These are phyloP conservation scores for Pichia sp. DNA, from an alignment of 1,139 yeast genomes.

Conservation along the genomic window DNA sequence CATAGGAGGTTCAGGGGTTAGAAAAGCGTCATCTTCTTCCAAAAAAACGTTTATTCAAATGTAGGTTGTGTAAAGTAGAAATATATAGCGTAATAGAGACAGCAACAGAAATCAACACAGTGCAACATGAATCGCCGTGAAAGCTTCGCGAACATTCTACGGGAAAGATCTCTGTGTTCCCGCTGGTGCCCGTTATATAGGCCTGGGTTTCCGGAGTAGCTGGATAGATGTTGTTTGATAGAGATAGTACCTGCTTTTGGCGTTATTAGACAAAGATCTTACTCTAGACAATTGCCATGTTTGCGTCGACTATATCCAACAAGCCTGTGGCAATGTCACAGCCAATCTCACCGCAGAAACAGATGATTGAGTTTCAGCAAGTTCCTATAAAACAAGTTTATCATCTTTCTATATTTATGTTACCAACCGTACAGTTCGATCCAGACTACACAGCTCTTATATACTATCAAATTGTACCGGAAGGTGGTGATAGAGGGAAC, in stretches of 20 bases:
- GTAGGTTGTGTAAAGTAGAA: constrained; percentile 2
- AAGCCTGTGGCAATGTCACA: constrained; percentile 29
- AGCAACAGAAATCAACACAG: background rate
- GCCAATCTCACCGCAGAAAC: constrained; percentile 28
- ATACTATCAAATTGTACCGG: constrained; percentile 65
- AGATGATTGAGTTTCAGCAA: constrained; percentile 25
- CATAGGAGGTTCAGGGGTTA: constrained; percentile 32
- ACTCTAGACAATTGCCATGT: constrained; percentile 20
- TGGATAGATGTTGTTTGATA: too few relatives aligned
- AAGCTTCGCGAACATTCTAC: constrained; percentile 7
- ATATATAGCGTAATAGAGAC: background rate
- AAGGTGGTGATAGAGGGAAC: constrained; percentile 27
- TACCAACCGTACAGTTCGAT: constrained; percentile 48
- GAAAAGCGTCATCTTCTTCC: constrained; percentile 31
- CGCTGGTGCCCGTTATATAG: too few relatives aligned
- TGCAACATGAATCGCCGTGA: background rate
- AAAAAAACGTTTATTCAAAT: constrained; percentile 21
- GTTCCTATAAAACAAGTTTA: constrained; percentile 25
- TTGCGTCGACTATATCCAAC: constrained; percentile 31
- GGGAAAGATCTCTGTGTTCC: too few relatives aligned
- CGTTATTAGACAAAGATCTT: background rate
- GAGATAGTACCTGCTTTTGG: too few relatives aligned
- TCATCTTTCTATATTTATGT: constrained; percentile 30
- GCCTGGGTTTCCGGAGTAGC: too few relatives aligned
- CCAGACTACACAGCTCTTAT: constrained; percentile 73